Evolutionary conservation across 768 basidiomycete genomes (phyloP), one percentile per base, ranked within the genome.

Genomic region (Sarcomyxa edulis): DNA sequence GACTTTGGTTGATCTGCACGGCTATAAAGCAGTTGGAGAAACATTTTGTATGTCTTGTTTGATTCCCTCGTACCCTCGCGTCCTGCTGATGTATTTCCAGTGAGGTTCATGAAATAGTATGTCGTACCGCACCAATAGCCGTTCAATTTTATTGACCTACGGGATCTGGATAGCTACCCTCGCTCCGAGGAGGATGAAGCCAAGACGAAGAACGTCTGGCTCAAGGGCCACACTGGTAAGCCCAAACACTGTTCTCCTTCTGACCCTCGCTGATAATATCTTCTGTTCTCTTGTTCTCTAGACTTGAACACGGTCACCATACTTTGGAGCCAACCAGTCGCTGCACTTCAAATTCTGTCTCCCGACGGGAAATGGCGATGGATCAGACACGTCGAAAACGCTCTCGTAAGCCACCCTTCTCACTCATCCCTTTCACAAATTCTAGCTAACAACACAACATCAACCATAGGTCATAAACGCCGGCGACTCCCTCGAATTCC

Each of bases 61-160:
- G n/a, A n/a, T n/a, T n/a, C n/a, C n/a, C n/a, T n/a, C n/a, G n/a
- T n/a, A n/a, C n/a, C n/a, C n/a, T n/a, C n/a, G n/a, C n/a, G n/a
- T n/a, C n/a, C n/a, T 11, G 7, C 9, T 7, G 15, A 15, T 19
- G 15, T 14, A 8, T 32, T 14, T 16, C 20, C 9, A 81, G 79
- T 73, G 5, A 65, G 79, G 31, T 79, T 74, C 53, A 80, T 81
- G 76, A 80, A 81, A 60, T 82, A 81, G 78, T 78, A 21, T 8
- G 74, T 46, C 27, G 14, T 7, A 15, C 7, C 31, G 5, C 38
- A 30, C n/a, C 28, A 44, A 20, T n/a, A 6, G 10, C 3, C 20
- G 9, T 27, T 26, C 11, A 16, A 7, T 8, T n/a, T 39, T n/a
- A n/a, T 25, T 21, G 20, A 19, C 37, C n/a, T 32, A n/a, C 18